A percentile compares a stretch with the other conserved stretches of the same genome.
These are phyloP conservation scores for Acrodontium crateriforme DNA, from an alignment of 2,329 filamentous ascomycete genomes.

Conservation along the genomic window DNA sequence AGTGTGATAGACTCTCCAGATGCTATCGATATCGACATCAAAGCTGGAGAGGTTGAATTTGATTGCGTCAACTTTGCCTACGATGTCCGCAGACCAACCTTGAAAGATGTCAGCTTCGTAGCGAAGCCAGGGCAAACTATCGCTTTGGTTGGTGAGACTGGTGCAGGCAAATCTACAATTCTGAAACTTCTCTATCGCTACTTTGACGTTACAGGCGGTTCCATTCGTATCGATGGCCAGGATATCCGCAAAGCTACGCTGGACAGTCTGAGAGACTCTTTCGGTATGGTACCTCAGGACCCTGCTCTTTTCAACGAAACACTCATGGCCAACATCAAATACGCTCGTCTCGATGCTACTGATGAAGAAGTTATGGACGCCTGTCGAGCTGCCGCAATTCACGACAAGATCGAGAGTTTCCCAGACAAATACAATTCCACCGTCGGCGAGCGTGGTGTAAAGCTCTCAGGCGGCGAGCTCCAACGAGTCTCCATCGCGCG, in stretches of 20 bases:
- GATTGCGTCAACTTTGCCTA: constrained; percentile 43
- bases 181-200: constrained; percentile 47
- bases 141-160: constrained; percentile 49
- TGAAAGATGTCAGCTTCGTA: constrained; percentile 36
- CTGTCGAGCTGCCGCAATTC: constrained; percentile 47
- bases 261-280: constrained; percentile 41
- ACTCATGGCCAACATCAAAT: constrained; percentile 51
- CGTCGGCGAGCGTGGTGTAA: constrained; percentile 65
- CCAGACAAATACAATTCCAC: constrained; percentile 55
- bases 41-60: constrained; percentile 39
- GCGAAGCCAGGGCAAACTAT: constrained; percentile 41
- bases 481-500: constrained; percentile 67
- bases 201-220: constrained; percentile 43
- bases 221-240: constrained; percentile 44
- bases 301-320: constrained; percentile 50
- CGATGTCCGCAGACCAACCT: constrained; percentile 37
- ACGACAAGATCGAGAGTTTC: constrained; percentile 49
- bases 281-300: constrained; percentile 53
- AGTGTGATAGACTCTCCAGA: constrained; percentile 36
- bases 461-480: constrained; percentile 72
- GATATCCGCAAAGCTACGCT: constrained; percentile 47
- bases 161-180: constrained; percentile 49
- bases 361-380: constrained; percentile 47
- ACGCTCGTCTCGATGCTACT: constrained; percentile 46
- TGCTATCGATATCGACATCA: constrained; percentile 32